phyloP scores from a whole-genome alignment of 345 rosid genomes.

The Xanthoceras sorbifolium region DNA sequence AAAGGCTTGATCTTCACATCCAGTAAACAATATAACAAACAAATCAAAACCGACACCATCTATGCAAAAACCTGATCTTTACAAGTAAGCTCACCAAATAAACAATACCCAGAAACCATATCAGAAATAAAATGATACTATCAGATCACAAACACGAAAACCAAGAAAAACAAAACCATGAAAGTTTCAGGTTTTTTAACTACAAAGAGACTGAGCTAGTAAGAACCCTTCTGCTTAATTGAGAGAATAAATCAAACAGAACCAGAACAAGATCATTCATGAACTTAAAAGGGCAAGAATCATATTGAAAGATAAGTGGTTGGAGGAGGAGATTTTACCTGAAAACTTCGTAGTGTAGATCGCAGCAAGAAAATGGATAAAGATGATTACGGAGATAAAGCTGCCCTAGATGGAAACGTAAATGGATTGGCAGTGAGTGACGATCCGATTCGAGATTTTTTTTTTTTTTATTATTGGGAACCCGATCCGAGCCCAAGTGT shows the following conservation, averaged over 20 bases:
- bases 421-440: neutral
- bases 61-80: neutral
- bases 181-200: neutral
- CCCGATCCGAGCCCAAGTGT: neutral
- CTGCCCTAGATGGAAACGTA: neutral
- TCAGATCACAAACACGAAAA: neutral
- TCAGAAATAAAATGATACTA: neutral
- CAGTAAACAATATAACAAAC: neutral
- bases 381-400: neutral
- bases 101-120: neutral
- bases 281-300: neutral
- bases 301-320: neutral
- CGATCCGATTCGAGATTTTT: neutral
- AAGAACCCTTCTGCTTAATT: neutral
- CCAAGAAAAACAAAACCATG: neutral
- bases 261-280: neutral
- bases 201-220: neutral
- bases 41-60: neutral
- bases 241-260: neutral
- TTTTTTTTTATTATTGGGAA: neutral
- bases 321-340: neutral
- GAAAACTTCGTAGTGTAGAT: neutral
- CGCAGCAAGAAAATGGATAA: neutral
- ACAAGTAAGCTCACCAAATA: conserved; percentile 1
- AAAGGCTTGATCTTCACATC: neutral